Evolutionary conservation across 176 grass and related monocot species (phyloP), one percentile per base, ranked within the genome.

Genomic region (Hyparrhenia diplandra): DNA sequence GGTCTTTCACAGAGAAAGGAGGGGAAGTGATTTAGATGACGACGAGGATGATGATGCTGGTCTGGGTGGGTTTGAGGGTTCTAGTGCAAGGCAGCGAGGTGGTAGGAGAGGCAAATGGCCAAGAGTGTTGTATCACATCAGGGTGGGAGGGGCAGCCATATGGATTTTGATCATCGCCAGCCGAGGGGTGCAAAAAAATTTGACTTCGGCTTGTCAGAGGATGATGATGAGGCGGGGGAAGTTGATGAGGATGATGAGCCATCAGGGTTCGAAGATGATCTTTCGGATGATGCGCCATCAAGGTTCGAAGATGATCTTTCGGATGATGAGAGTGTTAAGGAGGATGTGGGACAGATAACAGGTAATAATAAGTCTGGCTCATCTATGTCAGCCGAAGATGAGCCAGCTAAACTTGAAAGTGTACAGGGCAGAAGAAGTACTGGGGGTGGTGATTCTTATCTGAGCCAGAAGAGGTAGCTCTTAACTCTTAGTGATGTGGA

Each of bases 391-490:
- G 57, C 13, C 36, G 58, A 89, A 87, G 65, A 47, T 84, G 73
- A 90, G 42, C 39, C 55, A 42, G 52, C 67, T 85, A 86, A 75
- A 23, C 80, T 79, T 14, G 71, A 82, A 58, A 73, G 6, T 83
- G 35, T 67, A 46, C 13, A 31, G 49, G 29, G 37, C n/a, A 68
- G 69, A 25, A 55, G 68, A 29, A 64, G 65, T 65, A 42, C 16
- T 40, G 78, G 69, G 47, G 85, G 83, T 79, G 57, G 83, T 14
- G 85, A 92, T 84, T 97, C 95, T 59, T 97, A 97, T 85, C 77
- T 97, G 75, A 92, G 92, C 86, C 85, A 94, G 42, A 97, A 83
- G 69, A 91, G 95, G 95, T 97, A 94, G 60, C 10, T 60, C 75
- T 69, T 71, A 46, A 43, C 34, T 55, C 20, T 74, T 81, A 46